Evolutionary conservation across 129 eudicot genomes (phyloP).

Genomic region (Arctium minus): DNA sequence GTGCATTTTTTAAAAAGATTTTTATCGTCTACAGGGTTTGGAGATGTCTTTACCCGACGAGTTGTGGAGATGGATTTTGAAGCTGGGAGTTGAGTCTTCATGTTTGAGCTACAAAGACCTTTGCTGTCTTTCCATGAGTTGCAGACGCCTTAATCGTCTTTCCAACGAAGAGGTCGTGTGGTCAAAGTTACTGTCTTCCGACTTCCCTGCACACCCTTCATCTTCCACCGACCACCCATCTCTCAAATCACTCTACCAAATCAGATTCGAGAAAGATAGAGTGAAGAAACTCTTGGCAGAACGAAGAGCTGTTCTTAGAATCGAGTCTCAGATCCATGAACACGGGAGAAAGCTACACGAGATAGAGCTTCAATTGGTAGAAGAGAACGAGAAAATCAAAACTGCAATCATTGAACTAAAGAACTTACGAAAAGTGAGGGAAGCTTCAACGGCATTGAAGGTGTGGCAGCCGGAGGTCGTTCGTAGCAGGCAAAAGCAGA

Average conservation of each 20-base stretch:
- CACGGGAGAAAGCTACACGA: constrained; percentile 49
- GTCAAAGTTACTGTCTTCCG: constrained; percentile 56
- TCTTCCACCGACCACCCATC: constrained; percentile 15
- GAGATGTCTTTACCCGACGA: constrained; percentile 69
- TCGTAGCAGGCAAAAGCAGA: constrained; percentile 70
- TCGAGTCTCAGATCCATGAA: constrained; percentile 66
- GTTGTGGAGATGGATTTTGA: constrained; percentile 68
- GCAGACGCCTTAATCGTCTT: constrained; percentile 49
- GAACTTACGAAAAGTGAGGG: constrained; percentile 54
- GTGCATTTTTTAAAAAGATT: not conserved
- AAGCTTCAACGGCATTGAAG: constrained; percentile 80
- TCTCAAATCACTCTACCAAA: constrained; percentile 23
- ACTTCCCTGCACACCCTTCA: constrained; percentile 45
- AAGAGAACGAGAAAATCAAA: constrained; percentile 53
- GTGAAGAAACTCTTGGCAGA: constrained; percentile 58
- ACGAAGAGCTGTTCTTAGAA: constrained; percentile 59
- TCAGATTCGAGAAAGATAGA: constrained; percentile 69
- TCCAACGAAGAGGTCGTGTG: constrained; percentile 58
- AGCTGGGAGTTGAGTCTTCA: constrained; percentile 41
- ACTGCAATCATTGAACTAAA: constrained; percentile 41
- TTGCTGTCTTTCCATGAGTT: constrained; percentile 65
- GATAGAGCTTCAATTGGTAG: constrained; percentile 19
- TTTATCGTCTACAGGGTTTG: constrained; percentile 1
- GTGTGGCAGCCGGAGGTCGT: constrained; percentile 95
- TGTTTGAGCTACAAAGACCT: constrained; percentile 50